Evolutionary conservation across 1,284 basidiomycete genomes (phyloP).

Genomic region (Volvariella volvacea): DNA sequence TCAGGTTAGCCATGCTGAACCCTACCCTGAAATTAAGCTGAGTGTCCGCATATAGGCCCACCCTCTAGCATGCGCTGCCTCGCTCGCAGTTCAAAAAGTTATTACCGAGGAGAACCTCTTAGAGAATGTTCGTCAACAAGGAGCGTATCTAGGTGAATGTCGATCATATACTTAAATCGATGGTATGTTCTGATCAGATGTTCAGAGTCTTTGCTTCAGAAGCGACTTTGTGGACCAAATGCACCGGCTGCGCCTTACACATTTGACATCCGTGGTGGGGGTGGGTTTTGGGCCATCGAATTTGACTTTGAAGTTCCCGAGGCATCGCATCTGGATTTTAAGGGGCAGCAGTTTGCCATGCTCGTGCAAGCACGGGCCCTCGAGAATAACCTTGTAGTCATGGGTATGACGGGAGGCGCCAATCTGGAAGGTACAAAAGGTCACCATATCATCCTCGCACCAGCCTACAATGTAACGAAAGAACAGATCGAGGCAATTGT

Average conservation of each 20-base stretch:
- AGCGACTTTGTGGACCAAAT: constrained; percentile 47
- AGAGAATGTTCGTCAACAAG: constrained; percentile 55
- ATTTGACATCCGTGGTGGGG: constrained; percentile 74
- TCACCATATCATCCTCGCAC: constrained; percentile 62
- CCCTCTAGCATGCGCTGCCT: constrained; percentile 69
- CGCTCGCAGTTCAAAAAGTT: constrained; percentile 74
- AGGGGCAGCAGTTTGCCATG: constrained; percentile 48
- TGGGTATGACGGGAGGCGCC: constrained; percentile 69
- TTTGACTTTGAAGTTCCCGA: constrained; percentile 55
- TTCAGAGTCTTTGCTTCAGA: constrained; percentile 43
- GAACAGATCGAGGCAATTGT: constrained; percentile 64
- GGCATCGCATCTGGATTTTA: constrained; percentile 39
- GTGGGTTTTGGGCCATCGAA: constrained; percentile 79
- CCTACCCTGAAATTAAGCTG: constrained; percentile 2
- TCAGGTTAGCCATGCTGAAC: constrained; percentile 42
- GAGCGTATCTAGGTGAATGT: constrained; percentile 45
- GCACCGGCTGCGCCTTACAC: constrained; percentile 54
- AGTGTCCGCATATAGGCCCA: constrained; percentile 39
- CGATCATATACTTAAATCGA: neutral
- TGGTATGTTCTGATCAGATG: neutral
- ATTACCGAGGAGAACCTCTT: constrained; percentile 66
- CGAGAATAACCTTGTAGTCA: constrained; percentile 58
- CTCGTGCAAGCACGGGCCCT: constrained; percentile 60
- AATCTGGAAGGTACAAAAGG: constrained; percentile 65
- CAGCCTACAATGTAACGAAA: constrained; percentile 67